Evolutionary conservation across 805 yeast species (phyloP), one percentile per base, ranked within the genome.

Genomic region (Sugiyamaella floridensis): DNA sequence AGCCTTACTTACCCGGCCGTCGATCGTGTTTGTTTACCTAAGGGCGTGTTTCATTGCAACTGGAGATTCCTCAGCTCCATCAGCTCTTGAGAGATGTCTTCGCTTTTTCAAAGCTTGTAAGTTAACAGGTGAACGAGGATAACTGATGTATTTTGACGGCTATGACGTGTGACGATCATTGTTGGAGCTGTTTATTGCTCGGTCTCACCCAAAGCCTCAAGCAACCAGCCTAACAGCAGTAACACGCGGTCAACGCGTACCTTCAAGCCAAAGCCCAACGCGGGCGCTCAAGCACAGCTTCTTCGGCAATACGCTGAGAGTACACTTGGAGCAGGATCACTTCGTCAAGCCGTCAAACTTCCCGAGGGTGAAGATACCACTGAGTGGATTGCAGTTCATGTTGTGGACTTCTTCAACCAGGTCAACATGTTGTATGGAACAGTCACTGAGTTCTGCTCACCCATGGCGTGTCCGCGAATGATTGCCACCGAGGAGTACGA

Each of bases 361-460:
- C 99, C 99, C 15, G 86, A 80, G 60, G 98, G 93, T 55, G 99
- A 92, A 69, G 93, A 88, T 62, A 65, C 82, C 51, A 84, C 85
- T 62, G 99, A 92, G 67, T 92, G 99, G 99, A 71, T 92, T 52
- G 98, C 99, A 0, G 95, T 90, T 11, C 96, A 92, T 67, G 93
- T 92, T n/a, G 97, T 90, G 15, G 98, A 92, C 68, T 93, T 92
- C 66, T 92, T 87, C 71, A 90, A 90, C 67, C 99, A 92, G 67
- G 84, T 92, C 59, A 92, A 92, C 70, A 93, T 92, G 99, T 74
- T 92, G 7, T 92, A 93, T 62, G 97, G 97, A 9, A 82, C 97
- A 2, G 86, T 93, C 58, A 92, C 98, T 1, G 96, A 89, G 70
- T 90, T 93, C 64, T 93, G 99, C 68, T 89, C 97, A 0, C 97